Percentiles rank a stretch among this genome's conserved stretches.
These are phyloP conservation scores for Cryoendolithus antarcticus DNA, from an alignment of 2,329 filamentous ascomycete species.

Conservation along the genomic window DNA sequence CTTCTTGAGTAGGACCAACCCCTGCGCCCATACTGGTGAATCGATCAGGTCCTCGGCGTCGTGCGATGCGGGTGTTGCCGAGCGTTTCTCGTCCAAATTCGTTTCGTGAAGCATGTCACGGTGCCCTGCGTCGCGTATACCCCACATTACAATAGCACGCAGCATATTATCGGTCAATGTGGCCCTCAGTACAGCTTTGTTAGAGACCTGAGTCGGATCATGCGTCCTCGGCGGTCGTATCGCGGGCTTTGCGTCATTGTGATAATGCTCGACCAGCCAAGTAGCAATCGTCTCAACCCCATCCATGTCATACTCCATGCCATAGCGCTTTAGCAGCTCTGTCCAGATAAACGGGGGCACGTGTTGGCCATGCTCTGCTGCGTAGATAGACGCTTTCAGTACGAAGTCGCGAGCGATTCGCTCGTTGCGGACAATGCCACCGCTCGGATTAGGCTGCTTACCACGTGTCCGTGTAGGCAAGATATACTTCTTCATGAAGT, in stretches of 20 bases:
- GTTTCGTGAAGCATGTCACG: slow-evolving; percentile 5
- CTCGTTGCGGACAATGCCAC: neutral
- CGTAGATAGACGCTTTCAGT: slow-evolving; percentile 34
- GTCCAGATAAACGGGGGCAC: slow-evolving; percentile 38
- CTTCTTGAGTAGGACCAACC: slow-evolving; percentile 16
- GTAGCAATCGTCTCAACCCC: slow-evolving; percentile 40
- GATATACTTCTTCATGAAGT: slow-evolving; percentile 28
- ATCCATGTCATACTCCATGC: slow-evolving; percentile 41
- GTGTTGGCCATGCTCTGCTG: slow-evolving; percentile 20
- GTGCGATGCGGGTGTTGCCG: neutral
- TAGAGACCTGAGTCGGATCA: neutral
- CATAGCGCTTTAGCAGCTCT: slow-evolving; percentile 47
- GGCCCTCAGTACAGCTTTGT: neutral
- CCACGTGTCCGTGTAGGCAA: slow-evolving; percentile 28
- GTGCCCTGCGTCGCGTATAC: slow-evolving; percentile 14
- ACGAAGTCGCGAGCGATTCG: slow-evolving; percentile 29
- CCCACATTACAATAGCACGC: slow-evolving; percentile 23
- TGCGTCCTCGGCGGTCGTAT: neutral
- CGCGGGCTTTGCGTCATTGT: neutral
- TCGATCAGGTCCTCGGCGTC: neutral
- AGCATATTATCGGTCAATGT: slow-evolving; percentile 11
- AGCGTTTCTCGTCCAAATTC: neutral
- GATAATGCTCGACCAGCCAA: slow-evolving; percentile 31
- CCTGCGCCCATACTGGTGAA: slow-evolving; percentile 17
- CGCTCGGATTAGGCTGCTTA: slow-evolving; percentile 20